Evolutionary conservation across 345 rosid genomes (phyloP).

Genomic region (Eutrema yunnanense): DNA sequence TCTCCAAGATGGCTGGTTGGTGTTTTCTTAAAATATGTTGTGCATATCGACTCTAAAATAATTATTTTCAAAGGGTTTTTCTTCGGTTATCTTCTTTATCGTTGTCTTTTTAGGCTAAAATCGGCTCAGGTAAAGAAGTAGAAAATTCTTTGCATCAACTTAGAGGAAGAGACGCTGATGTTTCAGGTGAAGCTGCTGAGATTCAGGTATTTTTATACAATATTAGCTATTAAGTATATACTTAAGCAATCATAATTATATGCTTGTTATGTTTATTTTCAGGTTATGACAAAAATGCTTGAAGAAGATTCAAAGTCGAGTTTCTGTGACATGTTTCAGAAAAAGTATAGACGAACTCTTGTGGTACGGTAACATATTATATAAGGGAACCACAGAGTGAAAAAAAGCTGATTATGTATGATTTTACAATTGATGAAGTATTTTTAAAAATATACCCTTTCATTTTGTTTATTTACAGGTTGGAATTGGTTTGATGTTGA

Average conservation of each 20-base stretch:
- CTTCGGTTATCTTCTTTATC: neutral
- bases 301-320: conserved; percentile 15
- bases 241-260: neutral
- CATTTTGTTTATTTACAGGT: conserved; percentile 22
- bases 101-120: conserved; percentile 33
- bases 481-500: conserved; percentile 30
- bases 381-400: neutral
- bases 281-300: conserved; percentile 29
- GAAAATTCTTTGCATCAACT: conserved; percentile 39
- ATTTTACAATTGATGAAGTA: neutral
- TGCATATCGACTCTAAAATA: neutral
- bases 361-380: conserved; percentile 16
- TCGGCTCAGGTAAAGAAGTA: conserved; percentile 32
- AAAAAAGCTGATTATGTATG: neutral
- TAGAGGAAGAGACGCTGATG: conserved; percentile 36
- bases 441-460: neutral
- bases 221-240: neutral
- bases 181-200: conserved; percentile 43
- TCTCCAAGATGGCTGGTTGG: conserved; percentile 53
- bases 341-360: conserved; percentile 26
- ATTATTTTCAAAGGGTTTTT: neutral
- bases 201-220: conserved; percentile 30
- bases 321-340: conserved; percentile 26
- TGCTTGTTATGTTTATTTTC: neutral
- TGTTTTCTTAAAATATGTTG: neutral